These are phyloP conservation scores for Withania somnifera DNA, from an alignment of 305 asterid genomes.

Conservation along the genomic window DNA sequence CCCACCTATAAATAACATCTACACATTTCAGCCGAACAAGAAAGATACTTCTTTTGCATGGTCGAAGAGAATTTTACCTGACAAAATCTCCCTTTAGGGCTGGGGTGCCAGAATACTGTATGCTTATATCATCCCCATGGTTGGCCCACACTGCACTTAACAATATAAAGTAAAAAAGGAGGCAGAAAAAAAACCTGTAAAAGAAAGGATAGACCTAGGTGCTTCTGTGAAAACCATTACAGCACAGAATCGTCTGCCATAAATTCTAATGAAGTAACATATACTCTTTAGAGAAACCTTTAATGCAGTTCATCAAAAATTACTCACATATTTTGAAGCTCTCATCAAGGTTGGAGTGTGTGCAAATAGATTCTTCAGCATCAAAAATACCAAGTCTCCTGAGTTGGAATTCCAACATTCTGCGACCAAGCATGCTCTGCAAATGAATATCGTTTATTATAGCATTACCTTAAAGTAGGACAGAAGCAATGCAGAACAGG, in stretches of 20 bases:
- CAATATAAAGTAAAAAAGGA: conserved; percentile 3
- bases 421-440: conserved; percentile 97
- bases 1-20: background rate
- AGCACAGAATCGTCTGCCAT: too few relatives aligned
- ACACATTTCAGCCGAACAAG: background rate
- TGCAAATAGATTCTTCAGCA: conserved; percentile 76
- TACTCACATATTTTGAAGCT: conserved; percentile 71
- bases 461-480: background rate
- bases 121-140: conserved; percentile 98
- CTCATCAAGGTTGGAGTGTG: conserved; percentile 83
- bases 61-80: conserved; percentile 44
- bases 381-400: conserved; percentile 82
- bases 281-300: background rate
- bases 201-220: too few relatives aligned
- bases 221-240: too few relatives aligned
- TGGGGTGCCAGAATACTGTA: conserved; percentile 98
- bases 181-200: too few relatives aligned
- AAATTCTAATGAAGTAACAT: conserved; percentile 5
- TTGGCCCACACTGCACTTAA: conserved; percentile 99
- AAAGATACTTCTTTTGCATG: too few relatives aligned
- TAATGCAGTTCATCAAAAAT: background rate
- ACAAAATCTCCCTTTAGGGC: conserved; percentile 98
- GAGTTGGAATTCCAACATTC: conserved; percentile 91
- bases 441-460: conserved; percentile 2
- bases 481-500: background rate